A percentile compares a stretch with the other conserved stretches of the same genome.
These are phyloP conservation scores for Apiospora koreana DNA, from an alignment of 2,329 filamentous ascomycete genomes.

Conservation along the genomic window DNA sequence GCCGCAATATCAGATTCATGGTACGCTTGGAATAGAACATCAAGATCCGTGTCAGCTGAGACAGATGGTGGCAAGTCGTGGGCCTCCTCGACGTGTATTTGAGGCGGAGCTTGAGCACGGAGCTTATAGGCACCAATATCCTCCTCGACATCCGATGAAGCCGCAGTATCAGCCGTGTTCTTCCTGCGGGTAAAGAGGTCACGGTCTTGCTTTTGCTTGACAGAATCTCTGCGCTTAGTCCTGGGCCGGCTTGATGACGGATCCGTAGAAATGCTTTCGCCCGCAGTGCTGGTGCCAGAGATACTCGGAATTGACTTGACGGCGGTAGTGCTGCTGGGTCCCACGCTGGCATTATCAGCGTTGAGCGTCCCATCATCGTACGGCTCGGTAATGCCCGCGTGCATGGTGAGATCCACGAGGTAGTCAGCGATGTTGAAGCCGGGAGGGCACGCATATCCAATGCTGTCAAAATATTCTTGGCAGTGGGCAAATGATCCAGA, in stretches of 20 bases:
- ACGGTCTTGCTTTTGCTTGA: conserved; percentile 83
- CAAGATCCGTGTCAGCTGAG: conserved; percentile 72
- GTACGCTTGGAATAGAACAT: conserved; percentile 77
- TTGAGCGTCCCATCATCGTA: conserved; percentile 50
- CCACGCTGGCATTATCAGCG: conserved; percentile 65
- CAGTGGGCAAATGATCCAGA: conserved; percentile 88
- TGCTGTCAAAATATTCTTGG: conserved; percentile 87
- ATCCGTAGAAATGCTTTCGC: conserved; percentile 59
- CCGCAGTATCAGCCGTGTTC: conserved; percentile 60
- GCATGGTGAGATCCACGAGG: conserved; percentile 96
- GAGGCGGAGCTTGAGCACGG: conserved; percentile 53
- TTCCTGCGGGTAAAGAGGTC: conserved; percentile 87
- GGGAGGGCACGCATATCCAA: conserved; percentile 90
- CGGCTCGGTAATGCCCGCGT: conserved; percentile 66
- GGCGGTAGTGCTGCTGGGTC: conserved; percentile 82
- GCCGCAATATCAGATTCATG: conserved; percentile 74
- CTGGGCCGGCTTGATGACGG: conserved; percentile 66
- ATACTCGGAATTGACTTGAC: conserved; percentile 89
- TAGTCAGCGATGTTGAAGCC: conserved; percentile 99
- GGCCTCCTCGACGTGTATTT: conserved; percentile 67
- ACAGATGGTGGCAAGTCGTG: conserved; percentile 64
- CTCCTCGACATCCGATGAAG: conserved; percentile 58
- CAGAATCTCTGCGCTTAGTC: conserved; percentile 73
- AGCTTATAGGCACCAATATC: conserved; percentile 54
- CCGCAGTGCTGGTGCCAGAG: conserved; percentile 73